These are phyloP conservation scores for Physocladia obscura DNA, from an alignment of 192 early-diverging fungal genomes.

Conservation along the genomic window DNA sequence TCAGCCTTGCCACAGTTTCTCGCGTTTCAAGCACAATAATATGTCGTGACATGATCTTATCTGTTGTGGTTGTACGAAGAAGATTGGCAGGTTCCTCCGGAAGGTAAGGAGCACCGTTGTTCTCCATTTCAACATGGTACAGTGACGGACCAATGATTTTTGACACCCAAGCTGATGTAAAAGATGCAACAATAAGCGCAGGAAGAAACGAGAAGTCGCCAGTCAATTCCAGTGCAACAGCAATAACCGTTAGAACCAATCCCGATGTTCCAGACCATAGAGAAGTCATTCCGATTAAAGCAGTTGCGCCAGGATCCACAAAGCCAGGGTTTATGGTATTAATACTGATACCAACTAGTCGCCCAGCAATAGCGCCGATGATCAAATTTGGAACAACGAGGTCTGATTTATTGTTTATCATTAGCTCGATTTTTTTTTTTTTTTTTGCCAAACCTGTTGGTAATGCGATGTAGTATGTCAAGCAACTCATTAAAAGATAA, in stretches of 20 bases:
- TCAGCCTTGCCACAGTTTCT: background rate
- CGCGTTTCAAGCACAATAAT: conserved; percentile 10
- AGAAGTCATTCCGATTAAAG: conserved; percentile 38
- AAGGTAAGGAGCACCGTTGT: conserved; percentile 33
- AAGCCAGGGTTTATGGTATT: conserved; percentile 25
- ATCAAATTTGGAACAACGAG: conserved; percentile 44
- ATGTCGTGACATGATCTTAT: conserved; percentile 15
- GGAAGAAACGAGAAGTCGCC: conserved; percentile 35
- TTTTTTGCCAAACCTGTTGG: no score
- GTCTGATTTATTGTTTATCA: conserved; percentile 11
- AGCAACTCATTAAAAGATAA: conserved; percentile 29
- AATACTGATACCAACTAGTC: conserved; percentile 30
- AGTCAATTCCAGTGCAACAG: conserved; percentile 39
- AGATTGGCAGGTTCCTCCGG: conserved; percentile 26
- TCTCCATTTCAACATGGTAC: conserved; percentile 43
- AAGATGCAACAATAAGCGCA: conserved; percentile 30
- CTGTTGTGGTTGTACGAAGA: conserved; percentile 23
- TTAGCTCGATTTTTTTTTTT: no score
- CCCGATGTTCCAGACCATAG: conserved; percentile 38
- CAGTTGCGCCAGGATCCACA: conserved; percentile 36
- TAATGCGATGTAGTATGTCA: conserved; percentile 43
- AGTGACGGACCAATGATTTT: conserved; percentile 19
- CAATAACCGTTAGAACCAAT: conserved; percentile 36
- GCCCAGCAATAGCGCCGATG: conserved; percentile 38
- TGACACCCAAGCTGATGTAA: conserved; percentile 26